Evolutionary conservation across 306 rosid species (phyloP).

Genomic region (Cyclanthera cordifolia): DNA sequence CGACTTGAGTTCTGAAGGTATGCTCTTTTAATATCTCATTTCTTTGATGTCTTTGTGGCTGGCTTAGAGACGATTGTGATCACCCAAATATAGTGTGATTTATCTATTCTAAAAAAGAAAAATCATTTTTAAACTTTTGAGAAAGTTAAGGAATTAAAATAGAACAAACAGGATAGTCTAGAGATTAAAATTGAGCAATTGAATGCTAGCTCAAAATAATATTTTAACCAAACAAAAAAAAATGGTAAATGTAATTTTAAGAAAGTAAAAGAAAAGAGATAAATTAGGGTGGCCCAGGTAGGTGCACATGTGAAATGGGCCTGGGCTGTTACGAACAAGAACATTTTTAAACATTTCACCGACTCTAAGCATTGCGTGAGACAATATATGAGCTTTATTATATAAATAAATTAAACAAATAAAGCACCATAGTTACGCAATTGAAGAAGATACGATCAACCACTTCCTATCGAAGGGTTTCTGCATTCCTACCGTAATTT

Average conservation of each 20-base stretch:
- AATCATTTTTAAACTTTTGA: too few relatives aligned
- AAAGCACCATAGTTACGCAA: conserved; percentile 1
- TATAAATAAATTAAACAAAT: background rate
- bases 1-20: too few relatives aligned
- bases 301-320: conserved; percentile 5
- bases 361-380: conserved; percentile 2
- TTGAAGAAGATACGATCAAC: conserved; percentile 14
- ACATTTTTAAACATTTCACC: background rate
- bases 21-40: too few relatives aligned
- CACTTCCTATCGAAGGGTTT: conserved; percentile 10
- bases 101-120: too few relatives aligned
- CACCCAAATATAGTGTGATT: too few relatives aligned
- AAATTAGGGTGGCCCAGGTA: background rate
- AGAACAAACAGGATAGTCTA: too few relatives aligned
- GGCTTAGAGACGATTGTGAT: too few relatives aligned
- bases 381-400: background rate
- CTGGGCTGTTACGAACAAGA: background rate
- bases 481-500: background rate
- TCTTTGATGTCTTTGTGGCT: too few relatives aligned
- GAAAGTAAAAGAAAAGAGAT: background rate
- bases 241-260: background rate
- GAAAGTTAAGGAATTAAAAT: too few relatives aligned
- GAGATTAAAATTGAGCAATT: too few relatives aligned
- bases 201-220: too few relatives aligned
- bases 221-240: too few relatives aligned